Base-by-base conservation (phyloP, 148 eudicot genomes). In the Rhododendron williamsianum region DNA sequence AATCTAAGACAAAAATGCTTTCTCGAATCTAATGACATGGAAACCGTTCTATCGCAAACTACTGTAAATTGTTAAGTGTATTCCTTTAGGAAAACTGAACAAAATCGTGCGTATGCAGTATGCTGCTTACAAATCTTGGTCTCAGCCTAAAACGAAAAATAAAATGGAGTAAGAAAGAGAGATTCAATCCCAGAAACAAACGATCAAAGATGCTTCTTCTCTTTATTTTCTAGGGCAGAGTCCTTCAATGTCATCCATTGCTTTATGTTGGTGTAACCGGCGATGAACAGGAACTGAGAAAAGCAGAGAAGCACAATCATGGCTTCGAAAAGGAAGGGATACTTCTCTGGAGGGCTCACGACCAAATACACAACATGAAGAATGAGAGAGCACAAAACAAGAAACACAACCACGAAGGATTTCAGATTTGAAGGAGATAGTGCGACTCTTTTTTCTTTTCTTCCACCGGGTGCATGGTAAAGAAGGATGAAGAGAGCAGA, bases 241-340 rank as follows among this genome's bases (percentile, higher is more conserved):
- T 77, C 90, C 88, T 88, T 89, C 49, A 86, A 85, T 78, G 91
- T 72, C 85, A 76, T 87, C 99, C 97, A 93, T 85, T 96, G 99
- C 91, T 88, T 95, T 48, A 69, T 43, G 88, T 96, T 95, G 80
- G 94, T 82, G 89, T 92, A 93, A 76, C 93, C 48, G 45, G 92
- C 90, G 48, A 97, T 84, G 79, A 90, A 84, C 65, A 13, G 38
- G 48, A 80, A 80, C 90, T 95, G 99, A 84, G 95, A 92, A 91
- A 95, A 97, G 90, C 99, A 94, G 33, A 94, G 86, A 41, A 90
- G 89, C 98, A 95, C 93, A 82, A 97, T 93, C 80, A 97, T 84
- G 27, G 99, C 98, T 89, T 97, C 99, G 71, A 95, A 94, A 69
- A 97, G 93, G 87, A 89, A 97, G 49, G 98, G 98, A 69, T 95